Evolutionary conservation across 2,329 filamentous ascomycete species (phyloP).

Genomic region (Neospermospora avenae): DNA sequence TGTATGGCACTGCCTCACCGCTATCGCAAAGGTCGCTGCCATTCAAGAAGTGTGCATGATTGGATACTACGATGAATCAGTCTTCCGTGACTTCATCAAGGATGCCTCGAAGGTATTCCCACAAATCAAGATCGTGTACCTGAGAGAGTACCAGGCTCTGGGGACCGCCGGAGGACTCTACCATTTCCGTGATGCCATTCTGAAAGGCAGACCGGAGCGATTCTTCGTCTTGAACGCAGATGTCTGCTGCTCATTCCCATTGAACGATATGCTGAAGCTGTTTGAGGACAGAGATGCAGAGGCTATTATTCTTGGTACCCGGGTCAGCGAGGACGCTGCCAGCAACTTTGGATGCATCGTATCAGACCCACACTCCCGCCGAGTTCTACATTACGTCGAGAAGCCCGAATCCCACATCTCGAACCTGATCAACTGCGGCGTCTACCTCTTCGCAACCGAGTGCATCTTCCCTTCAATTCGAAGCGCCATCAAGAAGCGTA

Average conservation of each 20-base stretch:
- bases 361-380: slow-evolving; percentile 86
- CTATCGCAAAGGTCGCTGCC: slow-evolving; percentile 83
- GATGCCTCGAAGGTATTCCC: slow-evolving; percentile 82
- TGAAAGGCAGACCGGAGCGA: slow-evolving; percentile 90
- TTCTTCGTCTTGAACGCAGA: slow-evolving; percentile 98
- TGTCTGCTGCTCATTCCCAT: slow-evolving; percentile 97
- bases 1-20: slow-evolving; percentile 94
- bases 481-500: slow-evolving; percentile 90
- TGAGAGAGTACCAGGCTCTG: slow-evolving; percentile 94
- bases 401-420: slow-evolving; percentile 97
- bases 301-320: slow-evolving; percentile 91
- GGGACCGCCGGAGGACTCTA: slow-evolving; percentile 96
- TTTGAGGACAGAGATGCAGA: slow-evolving; percentile 95
- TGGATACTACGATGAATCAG: slow-evolving; percentile 96
- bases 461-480: slow-evolving; percentile 95
- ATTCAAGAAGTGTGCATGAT: slow-evolving; percentile 97
- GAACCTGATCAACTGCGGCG: slow-evolving; percentile 98
- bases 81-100: slow-evolving; percentile 98
- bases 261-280: slow-evolving; percentile 91
- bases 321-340: slow-evolving; percentile 85
- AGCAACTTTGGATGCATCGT: slow-evolving; percentile 98
- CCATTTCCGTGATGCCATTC: slow-evolving; percentile 98
- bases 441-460: slow-evolving; percentile 95
- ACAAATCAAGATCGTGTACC: slow-evolving; percentile 85
- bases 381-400: slow-evolving; percentile 97